These are phyloP conservation scores for Aspergillus sp. DNA, from an alignment of 2,329 filamentous ascomycete genomes.

Conservation along the genomic window DNA sequence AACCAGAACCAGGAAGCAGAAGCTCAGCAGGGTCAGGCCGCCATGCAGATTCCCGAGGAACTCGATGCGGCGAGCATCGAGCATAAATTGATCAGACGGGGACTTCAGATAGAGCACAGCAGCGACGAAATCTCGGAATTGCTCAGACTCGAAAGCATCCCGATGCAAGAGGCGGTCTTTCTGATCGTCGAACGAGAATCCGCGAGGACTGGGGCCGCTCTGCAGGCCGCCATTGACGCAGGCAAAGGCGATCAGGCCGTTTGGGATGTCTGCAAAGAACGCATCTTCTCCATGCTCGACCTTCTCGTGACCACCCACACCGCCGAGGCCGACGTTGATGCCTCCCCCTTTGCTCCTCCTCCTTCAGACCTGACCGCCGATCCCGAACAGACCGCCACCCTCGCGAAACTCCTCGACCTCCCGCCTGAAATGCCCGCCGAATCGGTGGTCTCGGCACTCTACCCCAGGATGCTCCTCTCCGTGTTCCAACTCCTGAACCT, in stretches of 20 bases:
- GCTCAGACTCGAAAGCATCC: constrained; percentile 14
- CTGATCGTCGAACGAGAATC: constrained; percentile 31
- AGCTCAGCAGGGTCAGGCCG: not conserved
- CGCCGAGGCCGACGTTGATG: not conserved
- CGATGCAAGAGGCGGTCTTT: constrained; percentile 23
- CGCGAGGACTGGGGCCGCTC: constrained; percentile 29
- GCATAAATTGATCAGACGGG: not conserved
- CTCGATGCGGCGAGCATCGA: not conserved
- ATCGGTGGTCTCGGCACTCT: constrained; percentile 36
- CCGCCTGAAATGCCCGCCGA: constrained; percentile 31
- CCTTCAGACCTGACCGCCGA: not conserved
- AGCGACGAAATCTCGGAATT: constrained; percentile 9
- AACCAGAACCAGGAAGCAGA: not conserved
- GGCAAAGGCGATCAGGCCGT: constrained; percentile 35
- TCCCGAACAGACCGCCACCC: not conserved
- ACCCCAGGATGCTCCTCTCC: constrained; percentile 41
- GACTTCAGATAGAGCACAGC: not conserved
- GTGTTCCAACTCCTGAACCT: constrained; percentile 42
- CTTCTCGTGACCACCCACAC: constrained; percentile 21
- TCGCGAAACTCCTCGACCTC: constrained; percentile 26
- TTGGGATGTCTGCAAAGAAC: constrained; percentile 41
- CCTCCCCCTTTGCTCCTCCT: not conserved
- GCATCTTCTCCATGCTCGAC: constrained; percentile 39
- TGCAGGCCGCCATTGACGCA: constrained; percentile 28
- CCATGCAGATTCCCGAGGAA: not conserved